Percentiles rank a stretch among this genome's conserved stretches.
These are phyloP conservation scores for Huntiella bhutanensis DNA, from an alignment of 2,329 filamentous ascomycete genomes.

Conservation along the genomic window DNA sequence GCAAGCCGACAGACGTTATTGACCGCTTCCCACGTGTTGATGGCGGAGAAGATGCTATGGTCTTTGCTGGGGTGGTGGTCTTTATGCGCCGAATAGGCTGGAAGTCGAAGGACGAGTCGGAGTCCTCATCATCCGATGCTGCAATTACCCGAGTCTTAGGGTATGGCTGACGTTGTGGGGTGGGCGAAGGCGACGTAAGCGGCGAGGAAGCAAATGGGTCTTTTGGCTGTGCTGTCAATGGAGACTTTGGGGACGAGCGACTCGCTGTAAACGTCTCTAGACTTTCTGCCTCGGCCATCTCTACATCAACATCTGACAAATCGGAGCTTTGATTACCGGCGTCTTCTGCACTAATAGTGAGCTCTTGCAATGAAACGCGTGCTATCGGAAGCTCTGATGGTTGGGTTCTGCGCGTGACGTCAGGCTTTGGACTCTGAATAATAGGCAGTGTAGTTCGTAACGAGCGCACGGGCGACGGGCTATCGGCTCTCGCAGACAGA, in stretches of 20 bases:
- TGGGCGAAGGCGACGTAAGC: not conserved
- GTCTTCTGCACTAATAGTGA: not conserved
- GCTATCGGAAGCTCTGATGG: no score
- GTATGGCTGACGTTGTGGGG: conserved; percentile 13
- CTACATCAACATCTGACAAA: conserved; percentile 1
- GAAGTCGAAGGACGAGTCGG: conserved; percentile 39
- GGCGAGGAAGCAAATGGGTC: conserved; percentile 8
- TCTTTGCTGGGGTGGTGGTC: not conserved
- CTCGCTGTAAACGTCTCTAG: not conserved
- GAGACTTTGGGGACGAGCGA: not conserved
- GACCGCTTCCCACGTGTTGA: not conserved
- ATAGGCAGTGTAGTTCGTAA: conserved; percentile 4
- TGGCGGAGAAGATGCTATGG: not conserved
- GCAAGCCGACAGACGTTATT: not conserved
- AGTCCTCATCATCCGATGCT: conserved; percentile 54
- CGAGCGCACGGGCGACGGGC: not conserved
- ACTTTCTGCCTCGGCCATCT: not conserved
- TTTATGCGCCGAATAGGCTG: not conserved
- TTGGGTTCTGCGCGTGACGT: not conserved
- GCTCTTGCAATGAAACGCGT: not conserved
- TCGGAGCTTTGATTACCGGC: not conserved
- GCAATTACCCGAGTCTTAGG: conserved; percentile 40
- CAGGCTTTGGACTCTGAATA: conserved; percentile 4
- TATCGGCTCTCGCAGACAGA: not conserved
- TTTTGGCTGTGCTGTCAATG: not conserved